Evolutionary conservation across 2,329 filamentous ascomycete species (phyloP).

Genomic region (Aspergillus puulaauensis): DNA sequence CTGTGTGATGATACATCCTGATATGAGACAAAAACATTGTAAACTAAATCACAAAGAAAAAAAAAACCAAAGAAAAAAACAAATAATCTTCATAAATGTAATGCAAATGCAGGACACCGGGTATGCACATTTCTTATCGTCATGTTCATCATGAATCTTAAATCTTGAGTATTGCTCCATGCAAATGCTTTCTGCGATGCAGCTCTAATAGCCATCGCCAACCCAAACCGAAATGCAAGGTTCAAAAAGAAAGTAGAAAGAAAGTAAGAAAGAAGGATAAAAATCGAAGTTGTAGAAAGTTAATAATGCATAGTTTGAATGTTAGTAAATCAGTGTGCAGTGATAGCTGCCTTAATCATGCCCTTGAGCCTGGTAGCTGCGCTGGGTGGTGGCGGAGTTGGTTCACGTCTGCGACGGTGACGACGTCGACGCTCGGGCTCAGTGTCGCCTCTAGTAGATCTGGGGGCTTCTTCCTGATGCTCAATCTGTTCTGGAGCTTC

Average conservation of each 20-base stretch:
- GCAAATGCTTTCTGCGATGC: constrained; percentile 1
- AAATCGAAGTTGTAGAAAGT: background rate
- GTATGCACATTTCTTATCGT: background rate
- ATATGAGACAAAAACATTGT: background rate
- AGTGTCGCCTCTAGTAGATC: constrained; percentile 14
- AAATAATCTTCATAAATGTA: background rate
- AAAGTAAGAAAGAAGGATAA: background rate
- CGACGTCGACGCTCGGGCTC: constrained; percentile 24
- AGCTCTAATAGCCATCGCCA: constrained; percentile 1
- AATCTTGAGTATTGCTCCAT: constrained; percentile 4
- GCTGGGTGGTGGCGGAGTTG: constrained; percentile 26
- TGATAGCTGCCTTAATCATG: constrained; percentile 30
- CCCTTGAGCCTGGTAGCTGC: constrained; percentile 31
- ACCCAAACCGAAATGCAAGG: background rate
- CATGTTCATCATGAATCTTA: background rate
- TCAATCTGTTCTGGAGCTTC: constrained; percentile 18
- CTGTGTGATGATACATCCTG: background rate
- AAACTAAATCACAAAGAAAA: background rate
- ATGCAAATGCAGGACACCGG: constrained; percentile 2
- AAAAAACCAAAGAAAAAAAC: background rate
- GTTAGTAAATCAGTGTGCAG: constrained; percentile 24
- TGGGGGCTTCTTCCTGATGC: constrained; percentile 3
- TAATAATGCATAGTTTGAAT: constrained; percentile 9
- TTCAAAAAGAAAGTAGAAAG: background rate
- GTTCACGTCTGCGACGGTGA: constrained; percentile 29